Percentiles rank a stretch among this genome's conserved stretches.
Conservation (phyloP, 2,329 filamentous ascomycete genomes). For the Penicillium sp. region DNA sequence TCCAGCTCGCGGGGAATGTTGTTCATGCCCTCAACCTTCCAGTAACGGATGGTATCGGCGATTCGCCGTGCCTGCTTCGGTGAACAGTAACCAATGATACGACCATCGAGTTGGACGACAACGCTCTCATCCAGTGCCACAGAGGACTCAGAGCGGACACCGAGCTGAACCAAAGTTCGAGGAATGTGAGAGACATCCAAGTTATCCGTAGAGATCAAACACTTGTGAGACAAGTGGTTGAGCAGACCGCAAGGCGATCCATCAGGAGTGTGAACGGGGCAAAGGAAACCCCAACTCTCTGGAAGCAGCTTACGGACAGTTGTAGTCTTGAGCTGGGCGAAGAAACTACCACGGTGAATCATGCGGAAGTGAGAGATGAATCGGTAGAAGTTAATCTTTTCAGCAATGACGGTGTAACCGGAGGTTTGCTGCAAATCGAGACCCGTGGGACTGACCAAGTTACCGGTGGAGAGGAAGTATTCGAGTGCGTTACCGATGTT, state of each 20-base stretch:
- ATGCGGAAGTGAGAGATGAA: slow-evolving; percentile 99
- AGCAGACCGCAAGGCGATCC: slow-evolving; percentile 91
- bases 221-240: slow-evolving; percentile 95
- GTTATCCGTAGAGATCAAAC: slow-evolving; percentile 76
- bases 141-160: slow-evolving; percentile 73
- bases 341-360: slow-evolving; percentile 98
- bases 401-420: slow-evolving; percentile 93
- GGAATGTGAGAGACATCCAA: slow-evolving; percentile 76
- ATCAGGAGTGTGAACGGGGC: slow-evolving; percentile 96
- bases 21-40: slow-evolving; percentile 89
- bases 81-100: slow-evolving; percentile 85
- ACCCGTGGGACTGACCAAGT: slow-evolving; percentile 85
- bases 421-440: slow-evolving; percentile 93
- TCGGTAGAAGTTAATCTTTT: slow-evolving; percentile 98
- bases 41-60: slow-evolving; percentile 83
- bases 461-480: slow-evolving; percentile 96
- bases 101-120: slow-evolving; percentile 86
- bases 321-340: slow-evolving; percentile 95
- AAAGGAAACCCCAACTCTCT: slow-evolving; percentile 97
- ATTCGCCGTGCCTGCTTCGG: slow-evolving; percentile 80
- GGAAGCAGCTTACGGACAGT: slow-evolving; percentile 93
- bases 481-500: slow-evolving; percentile 85
- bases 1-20: slow-evolving; percentile 81
- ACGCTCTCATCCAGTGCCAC: slow-evolving; percentile 82
- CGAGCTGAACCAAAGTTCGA: slow-evolving; percentile 73